Evolutionary conservation across 257 asterid genomes (phyloP), one percentile per base, ranked within the genome.

Genomic region (Solanum tacnaense): DNA sequence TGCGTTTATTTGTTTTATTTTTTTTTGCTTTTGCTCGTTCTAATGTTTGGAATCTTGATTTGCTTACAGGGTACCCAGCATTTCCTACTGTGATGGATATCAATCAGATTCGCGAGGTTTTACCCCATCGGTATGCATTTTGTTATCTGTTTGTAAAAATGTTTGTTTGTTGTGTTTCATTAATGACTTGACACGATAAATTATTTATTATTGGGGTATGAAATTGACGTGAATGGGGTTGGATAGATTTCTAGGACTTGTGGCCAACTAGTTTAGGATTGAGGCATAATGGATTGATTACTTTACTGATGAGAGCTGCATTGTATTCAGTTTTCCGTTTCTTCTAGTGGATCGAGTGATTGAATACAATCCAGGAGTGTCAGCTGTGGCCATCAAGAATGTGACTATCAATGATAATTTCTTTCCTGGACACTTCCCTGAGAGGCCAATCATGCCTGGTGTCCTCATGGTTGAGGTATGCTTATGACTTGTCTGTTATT

Each of bases 381-480:
- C 99, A 5, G 98, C 93, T 16, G 99, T 96, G 87, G 99, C 92
- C 60, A 96, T 96, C 89, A 96, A 96, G 96, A 96, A 96, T 89
- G 98, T 96, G 75, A 93, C 98, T 3, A 96, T 96, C 25, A 96
- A 95, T 86, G 99, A 96, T 88, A 92, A 94, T 92, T 95, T 96
- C 94, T 96, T 95, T 83, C 98, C 98, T 16, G 99, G 99, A 0
- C 99, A 95, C 92, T 95, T 96, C 88, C 99, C 99, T 2, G 97
- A 95, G 91, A 95, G 99, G 91, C 98, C 98, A 34, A 95, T 96
- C 38, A 95, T 96, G 98, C 98, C 99, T 62, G 99, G 99, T 88
- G 99, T 96, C 58, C 98, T 96, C 90, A 95, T 96, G 98, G 92
- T 96, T 90, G 98, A 96, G 99, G 99, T 96, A 88, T 68, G 62